A percentile compares a stretch with the other conserved stretches of the same genome.
Conservation (phyloP, 2,329 filamentous ascomycete species). For the Fusarium sp. region DNA sequence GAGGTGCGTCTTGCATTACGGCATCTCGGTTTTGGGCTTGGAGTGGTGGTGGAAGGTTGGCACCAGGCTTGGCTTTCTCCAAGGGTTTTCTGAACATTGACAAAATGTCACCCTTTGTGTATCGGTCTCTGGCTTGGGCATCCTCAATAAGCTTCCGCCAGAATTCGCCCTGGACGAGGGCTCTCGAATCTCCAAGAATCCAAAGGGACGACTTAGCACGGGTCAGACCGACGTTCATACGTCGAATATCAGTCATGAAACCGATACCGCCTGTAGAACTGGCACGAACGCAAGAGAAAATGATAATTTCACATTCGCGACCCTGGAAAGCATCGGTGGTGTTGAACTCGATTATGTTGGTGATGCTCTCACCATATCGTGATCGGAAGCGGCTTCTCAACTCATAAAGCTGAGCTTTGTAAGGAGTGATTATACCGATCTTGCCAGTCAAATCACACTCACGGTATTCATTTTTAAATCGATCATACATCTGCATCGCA, state of each 20-base stretch:
- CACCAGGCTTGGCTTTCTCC: slow-evolving; percentile 51
- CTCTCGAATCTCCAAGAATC: slow-evolving; percentile 93
- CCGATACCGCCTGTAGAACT: slow-evolving; percentile 94
- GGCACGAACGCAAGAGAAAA: slow-evolving; percentile 97
- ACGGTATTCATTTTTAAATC: slow-evolving; percentile 79
- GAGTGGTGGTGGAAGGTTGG: slow-evolving; percentile 31
- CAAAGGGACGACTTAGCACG: slow-evolving; percentile 96
- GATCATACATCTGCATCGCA: slow-evolving; percentile 85
- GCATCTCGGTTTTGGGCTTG: slow-evolving; percentile 32
- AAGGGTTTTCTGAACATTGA: slow-evolving; percentile 62
- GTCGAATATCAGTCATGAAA: slow-evolving; percentile 97
- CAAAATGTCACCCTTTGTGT: slow-evolving; percentile 76
- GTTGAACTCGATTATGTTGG: slow-evolving; percentile 92
- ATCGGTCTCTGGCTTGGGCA: slow-evolving; percentile 78
- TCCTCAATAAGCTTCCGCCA: slow-evolving; percentile 91
- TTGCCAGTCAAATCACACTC: slow-evolving; percentile 81
- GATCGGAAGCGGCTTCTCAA: slow-evolving; percentile 80
- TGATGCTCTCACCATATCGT: slow-evolving; percentile 80
- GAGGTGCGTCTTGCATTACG: slow-evolving; percentile 40
- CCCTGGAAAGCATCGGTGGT: slow-evolving; percentile 99
- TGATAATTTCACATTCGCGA: slow-evolving; percentile 96
- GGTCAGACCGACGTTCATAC: slow-evolving; percentile 99
- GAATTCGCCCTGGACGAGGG: slow-evolving; percentile 87
- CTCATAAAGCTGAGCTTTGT: slow-evolving; percentile 91
- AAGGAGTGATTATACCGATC: slow-evolving; percentile 97